Base-by-base conservation (phyloP, 1,284 basidiomycete genomes). In the Marasmius tenuissimus region DNA sequence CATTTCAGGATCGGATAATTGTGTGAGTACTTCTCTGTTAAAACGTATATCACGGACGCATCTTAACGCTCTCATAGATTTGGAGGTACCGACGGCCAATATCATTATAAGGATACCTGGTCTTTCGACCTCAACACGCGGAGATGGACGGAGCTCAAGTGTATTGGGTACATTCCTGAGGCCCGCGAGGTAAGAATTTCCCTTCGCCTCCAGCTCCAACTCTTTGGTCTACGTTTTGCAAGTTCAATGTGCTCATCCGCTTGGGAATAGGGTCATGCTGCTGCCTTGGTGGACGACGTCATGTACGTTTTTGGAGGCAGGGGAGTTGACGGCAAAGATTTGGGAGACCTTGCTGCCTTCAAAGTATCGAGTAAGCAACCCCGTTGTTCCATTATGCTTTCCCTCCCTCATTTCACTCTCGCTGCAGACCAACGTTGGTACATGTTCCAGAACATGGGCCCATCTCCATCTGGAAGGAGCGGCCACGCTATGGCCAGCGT, bases 31-130 rank as follows among this genome's bases (percentile, higher is more conserved):
- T 62, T 39, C 57, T 47, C 16, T 38, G 33, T 38, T 54, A 3
- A 55, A 47, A 60, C 60, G 42, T 18, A 34, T 38, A 53, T 39
- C 38, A 20, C 60, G 51, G n/a, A 47, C 53, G 61, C 69, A 51
- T 68, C 45, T 48, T 18, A 47, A 59, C 69, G 51, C 57, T 61
- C 63, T 63, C 56, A 58, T 70, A 95, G 95, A 60, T 99, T 99
- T 70, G 97, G 97, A 53, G 97, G 97, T 58, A 99, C 97, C 5
- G 97, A 99, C 70, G 97, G 96, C 33, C 91, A 93, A 73, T 99
- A 94, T 76, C 97, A 99, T 75, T 99, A 99, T 79, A 99, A 99
- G 75, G 97, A 99, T 73, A 99, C 97, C 5, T 99, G 97, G 97
- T 85, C 90, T 33, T 98, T 95, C 75, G 96, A 98, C 74, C 82